Evolutionary conservation across 257 asterid genomes (phyloP), one percentile per base, ranked within the genome.

Genomic region (Solanum ahanhuiri): DNA sequence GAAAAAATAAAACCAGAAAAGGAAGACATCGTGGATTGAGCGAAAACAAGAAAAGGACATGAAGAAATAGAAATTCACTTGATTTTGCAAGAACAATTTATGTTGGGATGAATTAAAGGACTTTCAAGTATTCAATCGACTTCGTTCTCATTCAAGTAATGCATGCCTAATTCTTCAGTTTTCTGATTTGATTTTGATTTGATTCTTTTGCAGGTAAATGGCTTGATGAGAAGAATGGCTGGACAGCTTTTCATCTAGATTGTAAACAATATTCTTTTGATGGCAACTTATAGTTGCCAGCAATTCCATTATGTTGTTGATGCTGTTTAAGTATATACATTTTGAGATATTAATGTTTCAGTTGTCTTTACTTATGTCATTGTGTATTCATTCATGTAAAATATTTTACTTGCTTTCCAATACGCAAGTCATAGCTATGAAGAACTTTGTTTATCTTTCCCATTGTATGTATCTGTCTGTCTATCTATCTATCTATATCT

Each of bases 181-280:
- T 10, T 23, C 54, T 63, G 7, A 23, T 37, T 43, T 30, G 34
- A 11, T 30, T 72, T 37, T 70, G 9, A 23, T 35, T 41, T 31
- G 35, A 11, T 31, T 73, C 54, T 25, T 71, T 51, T 64, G 76
- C 96, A 95, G 98, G 86, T 93, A 22, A 96, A 93, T 83, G 93
- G 93, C 75, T 91, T 96, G 95, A 89, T 96, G 97, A 94, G 88
- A 85, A 90, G 91, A 34, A 91, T 91, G 79, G 98, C 95, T 3
- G 94, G 92, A 72, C 91, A 90, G 17, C 92, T 94, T 87, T 93
- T 96, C 88, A 86, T 41, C 79, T 90, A 91, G 90, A 77, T 57
- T 9, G 79, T 48, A n/a, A 48, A 35, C 51, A 75, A 83, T 25
- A 51, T 76, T 72, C 30, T 72, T 35, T 30, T 83, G 75, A 75